Evolutionary conservation across 352 stramenopile species (phyloP), one percentile per base, ranked within the genome.

Genomic region (Phytophthora boehmeriae): DNA sequence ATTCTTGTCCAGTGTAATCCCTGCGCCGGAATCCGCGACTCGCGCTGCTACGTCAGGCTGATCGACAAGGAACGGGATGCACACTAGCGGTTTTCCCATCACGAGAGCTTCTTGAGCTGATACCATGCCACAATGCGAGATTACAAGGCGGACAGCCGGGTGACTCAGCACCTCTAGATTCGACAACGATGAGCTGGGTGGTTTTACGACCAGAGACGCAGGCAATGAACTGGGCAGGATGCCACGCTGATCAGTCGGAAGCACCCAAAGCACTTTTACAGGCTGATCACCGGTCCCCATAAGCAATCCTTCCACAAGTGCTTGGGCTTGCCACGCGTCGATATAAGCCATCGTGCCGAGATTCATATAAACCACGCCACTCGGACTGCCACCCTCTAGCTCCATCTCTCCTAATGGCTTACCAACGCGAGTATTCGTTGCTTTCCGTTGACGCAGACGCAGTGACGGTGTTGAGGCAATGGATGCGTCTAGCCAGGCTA

Each of bases 81-180:
- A 97, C 16, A 97, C 53, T 56, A 97, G 56, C 14, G 88, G 88
- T 49, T 92, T 95, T 46, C 73, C 68, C 49, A 90, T 83, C 8
- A 92, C 70, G 10, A 96, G 68, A 11, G 80, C 80, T 62, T 96
- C 87, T 68, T 96, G 86, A 10, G 86, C 86, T 19, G 88, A 90
- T 5, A 83, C 78, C 78, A 95, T 92, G 19, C 89, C 89, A 50
- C 89, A 97, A 57, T 97, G 89, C n/a, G 85, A 96, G 34, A 97
- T 70, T 3, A 94, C 85, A 16, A 94, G 47, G 0, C 66, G 75
- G 8, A 96, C 76, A 16, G 71, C 67, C 3, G 66, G 64, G 11
- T 95, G 86, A 10, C 65, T 71, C 10, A 95, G 60, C 8, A 95
- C 71, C 51, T 92, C 78, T 13, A 93, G 28, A 27, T 83, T 83